Percentiles rank a stretch among this genome's conserved stretches.
Evolutionary conservation across 345 rosid species (phyloP).

Genomic region (Moricandia arvensis): DNA sequence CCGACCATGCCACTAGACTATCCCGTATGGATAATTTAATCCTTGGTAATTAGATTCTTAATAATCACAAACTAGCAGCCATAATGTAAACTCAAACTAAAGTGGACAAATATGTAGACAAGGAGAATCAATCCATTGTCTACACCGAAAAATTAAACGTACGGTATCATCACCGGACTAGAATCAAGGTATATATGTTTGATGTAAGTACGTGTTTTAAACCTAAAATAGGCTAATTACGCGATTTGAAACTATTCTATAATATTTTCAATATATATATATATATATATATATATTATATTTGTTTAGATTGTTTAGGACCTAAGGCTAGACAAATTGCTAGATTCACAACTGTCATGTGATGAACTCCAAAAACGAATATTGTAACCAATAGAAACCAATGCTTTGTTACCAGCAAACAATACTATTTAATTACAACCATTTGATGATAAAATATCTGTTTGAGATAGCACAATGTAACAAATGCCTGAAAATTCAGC

Average conservation of each 20-base stretch:
- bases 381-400: neutral
- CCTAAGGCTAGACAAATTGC: conserved; percentile 7
- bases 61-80: conserved; percentile 3
- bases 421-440: conserved; percentile 10
- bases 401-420: neutral
- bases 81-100: neutral
- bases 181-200: too few relatives aligned
- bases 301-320: neutral
- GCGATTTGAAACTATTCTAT: neutral
- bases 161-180: conserved; percentile 6
- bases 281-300: too few relatives aligned
- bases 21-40: neutral
- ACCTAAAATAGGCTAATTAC: conserved; percentile 9
- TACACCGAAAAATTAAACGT: too few relatives aligned
- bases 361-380: conserved; percentile 12
- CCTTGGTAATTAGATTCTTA: neutral
- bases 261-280: too few relatives aligned
- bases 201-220: too few relatives aligned
- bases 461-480: conserved; percentile 14
- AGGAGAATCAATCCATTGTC: neutral
- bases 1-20: too few relatives aligned
- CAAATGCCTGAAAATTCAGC: conserved; percentile 17
- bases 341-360: conserved; percentile 30
- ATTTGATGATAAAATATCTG: conserved; percentile 30
- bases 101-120: neutral